Evolutionary conservation across 139 green algal species (phyloP).

Genomic region (Chlamydomonas sp.): DNA sequence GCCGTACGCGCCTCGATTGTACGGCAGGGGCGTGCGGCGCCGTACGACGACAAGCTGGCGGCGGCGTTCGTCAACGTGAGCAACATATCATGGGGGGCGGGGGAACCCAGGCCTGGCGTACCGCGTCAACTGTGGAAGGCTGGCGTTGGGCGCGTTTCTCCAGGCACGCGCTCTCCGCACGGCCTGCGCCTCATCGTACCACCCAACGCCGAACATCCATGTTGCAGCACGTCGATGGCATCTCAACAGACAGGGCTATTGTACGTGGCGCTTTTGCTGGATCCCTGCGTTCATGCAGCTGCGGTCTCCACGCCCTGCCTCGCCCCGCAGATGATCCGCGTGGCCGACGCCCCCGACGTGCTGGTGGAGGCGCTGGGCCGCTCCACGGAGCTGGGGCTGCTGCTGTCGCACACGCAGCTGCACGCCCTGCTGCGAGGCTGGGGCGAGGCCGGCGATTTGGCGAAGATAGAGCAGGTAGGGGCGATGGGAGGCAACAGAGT

Average conservation of each 20-base stretch:
- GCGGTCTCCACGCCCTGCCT: not conserved
- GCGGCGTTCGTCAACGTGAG: conserved; percentile 28
- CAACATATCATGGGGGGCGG: not conserved
- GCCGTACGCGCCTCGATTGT: conserved; percentile 36
- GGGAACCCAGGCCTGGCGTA: too few relatives aligned
- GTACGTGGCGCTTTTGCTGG: too few relatives aligned
- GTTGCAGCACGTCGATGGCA: not conserved
- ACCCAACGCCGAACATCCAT: not conserved
- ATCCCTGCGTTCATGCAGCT: not conserved
- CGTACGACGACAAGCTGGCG: conserved; percentile 11
- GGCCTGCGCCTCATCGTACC: too few relatives aligned
- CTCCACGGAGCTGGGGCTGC: conserved; percentile 42
- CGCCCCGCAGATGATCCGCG: conserved; percentile 24
- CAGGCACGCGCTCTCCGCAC: too few relatives aligned
- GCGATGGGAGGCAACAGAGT: not conserved
- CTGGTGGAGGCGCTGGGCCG: conserved; percentile 40
- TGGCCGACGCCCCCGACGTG: conserved; percentile 42
- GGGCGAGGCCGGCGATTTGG: conserved; percentile 32
- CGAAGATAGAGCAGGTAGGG: conserved; percentile 40
- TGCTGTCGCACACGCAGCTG: conserved; percentile 27
- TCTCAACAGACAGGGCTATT: not conserved
- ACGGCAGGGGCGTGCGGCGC: not conserved
- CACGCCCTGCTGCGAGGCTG: conserved; percentile 30
- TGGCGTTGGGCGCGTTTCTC: too few relatives aligned
- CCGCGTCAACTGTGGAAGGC: too few relatives aligned